Evolutionary conservation across 2,329 filamentous ascomycete genomes (phyloP).

Genomic region (Fusarium caatingaense): DNA sequence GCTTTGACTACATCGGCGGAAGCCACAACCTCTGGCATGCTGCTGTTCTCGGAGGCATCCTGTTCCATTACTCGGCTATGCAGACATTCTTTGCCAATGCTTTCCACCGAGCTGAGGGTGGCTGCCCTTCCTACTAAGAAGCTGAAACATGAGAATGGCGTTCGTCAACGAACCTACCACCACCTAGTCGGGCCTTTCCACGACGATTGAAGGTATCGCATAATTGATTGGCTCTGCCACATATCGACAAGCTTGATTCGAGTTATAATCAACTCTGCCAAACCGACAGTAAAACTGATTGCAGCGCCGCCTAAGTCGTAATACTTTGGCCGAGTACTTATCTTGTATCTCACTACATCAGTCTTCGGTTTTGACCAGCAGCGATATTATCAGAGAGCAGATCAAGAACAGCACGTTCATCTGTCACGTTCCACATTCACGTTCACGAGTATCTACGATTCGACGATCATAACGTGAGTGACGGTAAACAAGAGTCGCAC

Average conservation of each 20-base stretch:
- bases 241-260: not conserved
- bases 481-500: conserved; percentile 1
- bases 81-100: conserved; percentile 89
- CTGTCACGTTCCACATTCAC: not conserved
- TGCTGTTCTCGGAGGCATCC: conserved; percentile 90
- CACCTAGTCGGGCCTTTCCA: not conserved
- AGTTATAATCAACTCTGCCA: not conserved
- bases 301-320: not conserved
- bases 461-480: conserved; percentile 1
- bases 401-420: not conserved
- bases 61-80: conserved; percentile 98
- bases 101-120: conserved; percentile 73
- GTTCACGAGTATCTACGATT: conserved; percentile 4
- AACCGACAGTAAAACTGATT: not conserved
- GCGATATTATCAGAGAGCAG: not conserved
- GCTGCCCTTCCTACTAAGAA: conserved; percentile 65
- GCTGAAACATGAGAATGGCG: not conserved
- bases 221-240: not conserved
- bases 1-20: conserved; percentile 94
- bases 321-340: not conserved
- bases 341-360: not conserved
- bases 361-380: not conserved
- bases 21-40: conserved; percentile 99
- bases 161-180: not conserved
- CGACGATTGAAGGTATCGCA: not conserved